Evolutionary conservation across 768 basidiomycete genomes (phyloP), one percentile per base, ranked within the genome.

Genomic region (Leccinellum albellum): DNA sequence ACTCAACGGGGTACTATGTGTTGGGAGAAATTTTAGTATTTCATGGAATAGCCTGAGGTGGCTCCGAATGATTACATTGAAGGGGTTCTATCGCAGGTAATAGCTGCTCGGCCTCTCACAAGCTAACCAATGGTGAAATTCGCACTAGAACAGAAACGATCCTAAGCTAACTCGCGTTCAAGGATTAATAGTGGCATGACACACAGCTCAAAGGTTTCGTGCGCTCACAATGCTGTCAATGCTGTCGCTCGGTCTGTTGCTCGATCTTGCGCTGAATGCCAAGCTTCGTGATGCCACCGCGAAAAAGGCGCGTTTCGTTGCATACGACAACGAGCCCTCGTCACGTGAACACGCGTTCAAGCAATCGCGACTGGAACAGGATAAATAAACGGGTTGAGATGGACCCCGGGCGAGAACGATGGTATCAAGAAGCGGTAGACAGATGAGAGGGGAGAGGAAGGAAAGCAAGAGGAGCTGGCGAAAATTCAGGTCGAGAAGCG

Each of bases 201-300:
- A n/a, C n/a, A n/a, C n/a, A n/a, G 28, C 28, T 28, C 28, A 28
- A 28, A 6, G 28, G 6, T 26, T 6, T 3, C 26, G 26, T 26
- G 6, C 26, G 26, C 6, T 6, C 26, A n/a, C n/a, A n/a, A n/a
- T n/a, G n/a, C n/a, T n/a, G n/a, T n/a, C n/a, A n/a, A n/a, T n/a
- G n/a, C 26, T 28, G 5, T 28, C 28, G 28, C 7, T 28, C 28
- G 7, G 1, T 28, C 78, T 91, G 2, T 76, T 94, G 7, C 85
- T 92, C 54, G 91, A 93, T 64, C 91, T 91, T 33, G 89, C 88
- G 0, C 76, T 93, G 54, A 89, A 94, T 66, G 88, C 89, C 2
- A 88, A 88, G 65, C 72, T 88, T n/a, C 85, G 87, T 37, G 70
- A 86, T 2, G 83, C 86, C 57, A 78, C 82, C 40, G 89, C 90